Evolutionary conservation across 129 eudicot genomes (phyloP).

Genomic region (Lactuca sativa): DNA sequence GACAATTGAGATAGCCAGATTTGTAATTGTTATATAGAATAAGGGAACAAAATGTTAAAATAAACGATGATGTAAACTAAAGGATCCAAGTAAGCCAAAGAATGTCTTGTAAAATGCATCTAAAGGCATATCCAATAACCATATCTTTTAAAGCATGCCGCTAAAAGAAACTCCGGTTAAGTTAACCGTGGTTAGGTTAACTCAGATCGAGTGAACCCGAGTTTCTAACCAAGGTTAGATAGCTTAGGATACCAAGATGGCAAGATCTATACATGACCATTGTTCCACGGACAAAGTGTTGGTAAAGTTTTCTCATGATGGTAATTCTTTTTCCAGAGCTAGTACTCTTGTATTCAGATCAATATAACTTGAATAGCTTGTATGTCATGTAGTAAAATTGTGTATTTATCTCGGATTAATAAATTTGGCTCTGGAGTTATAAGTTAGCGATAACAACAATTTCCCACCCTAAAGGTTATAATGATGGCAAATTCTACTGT

Average conservation of each 20-base stretch:
- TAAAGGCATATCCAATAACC: background rate
- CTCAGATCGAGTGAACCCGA: background rate
- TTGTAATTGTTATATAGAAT: no score
- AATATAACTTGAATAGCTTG: background rate
- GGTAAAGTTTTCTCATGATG: slow-evolving; percentile 7
- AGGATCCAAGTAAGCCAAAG: background rate
- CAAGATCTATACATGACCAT: slow-evolving; percentile 1
- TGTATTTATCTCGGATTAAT: background rate
- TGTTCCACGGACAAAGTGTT: slow-evolving; percentile 6
- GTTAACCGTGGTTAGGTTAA: background rate
- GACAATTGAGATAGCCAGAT: no score
- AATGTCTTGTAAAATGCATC: background rate
- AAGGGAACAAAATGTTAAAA: background rate
- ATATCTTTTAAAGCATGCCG: background rate
- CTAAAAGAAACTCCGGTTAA: background rate
- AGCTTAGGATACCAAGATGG: background rate
- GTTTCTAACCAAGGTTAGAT: background rate
- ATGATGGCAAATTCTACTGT: background rate
- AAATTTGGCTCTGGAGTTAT: background rate
- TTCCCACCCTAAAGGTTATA: background rate
- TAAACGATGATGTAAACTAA: background rate
- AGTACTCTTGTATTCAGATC: background rate
- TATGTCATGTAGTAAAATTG: background rate
- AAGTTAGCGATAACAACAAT: slow-evolving; percentile 8
- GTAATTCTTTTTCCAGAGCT: background rate